Evolutionary conservation across 1,139 yeast species (phyloP).

Genomic region (Arxiozyma heterogenica): DNA sequence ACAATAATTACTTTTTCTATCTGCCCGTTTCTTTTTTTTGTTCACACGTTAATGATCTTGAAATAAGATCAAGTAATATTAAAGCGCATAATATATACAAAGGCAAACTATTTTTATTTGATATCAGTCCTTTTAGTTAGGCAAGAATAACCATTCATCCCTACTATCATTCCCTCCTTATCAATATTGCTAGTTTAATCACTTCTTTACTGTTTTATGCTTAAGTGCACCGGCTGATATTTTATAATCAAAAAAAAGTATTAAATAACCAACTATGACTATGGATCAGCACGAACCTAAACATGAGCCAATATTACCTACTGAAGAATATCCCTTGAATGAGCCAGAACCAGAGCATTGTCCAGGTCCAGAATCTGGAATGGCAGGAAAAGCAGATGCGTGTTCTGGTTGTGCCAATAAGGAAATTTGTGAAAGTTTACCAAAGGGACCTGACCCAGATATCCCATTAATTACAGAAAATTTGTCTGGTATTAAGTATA

Average conservation of each 20-base stretch:
- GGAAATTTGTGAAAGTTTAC: constrained; percentile 74
- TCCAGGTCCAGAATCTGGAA: constrained; percentile 94
- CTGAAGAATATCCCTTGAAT: constrained; percentile 18
- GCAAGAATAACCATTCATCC: too few relatives aligned
- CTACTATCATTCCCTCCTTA: too few relatives aligned
- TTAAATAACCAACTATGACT: not conserved
- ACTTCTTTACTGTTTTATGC: too few relatives aligned
- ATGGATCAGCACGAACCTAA: not conserved
- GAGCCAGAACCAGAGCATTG: constrained; percentile 74
- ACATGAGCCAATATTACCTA: constrained; percentile 6
- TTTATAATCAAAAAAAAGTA: not conserved
- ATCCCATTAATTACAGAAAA: constrained; percentile 67
- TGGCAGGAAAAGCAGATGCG: constrained; percentile 90
- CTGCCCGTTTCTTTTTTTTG: too few relatives aligned
- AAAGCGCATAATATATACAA: not conserved
- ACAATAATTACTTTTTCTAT: not conserved
- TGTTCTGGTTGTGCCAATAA: constrained; percentile 94
- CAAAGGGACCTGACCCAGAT: constrained; percentile 96
- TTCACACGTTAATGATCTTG: not conserved
- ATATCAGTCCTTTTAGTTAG: too few relatives aligned
- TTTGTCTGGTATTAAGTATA: constrained; percentile 63
- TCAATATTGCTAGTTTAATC: too few relatives aligned
- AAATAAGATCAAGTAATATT: too few relatives aligned
- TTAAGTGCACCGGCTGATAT: not conserved
- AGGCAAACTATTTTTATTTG: not conserved